Conservation (phyloP, 805 yeast genomes). For the Hyphopichia homilentoma region DNA sequence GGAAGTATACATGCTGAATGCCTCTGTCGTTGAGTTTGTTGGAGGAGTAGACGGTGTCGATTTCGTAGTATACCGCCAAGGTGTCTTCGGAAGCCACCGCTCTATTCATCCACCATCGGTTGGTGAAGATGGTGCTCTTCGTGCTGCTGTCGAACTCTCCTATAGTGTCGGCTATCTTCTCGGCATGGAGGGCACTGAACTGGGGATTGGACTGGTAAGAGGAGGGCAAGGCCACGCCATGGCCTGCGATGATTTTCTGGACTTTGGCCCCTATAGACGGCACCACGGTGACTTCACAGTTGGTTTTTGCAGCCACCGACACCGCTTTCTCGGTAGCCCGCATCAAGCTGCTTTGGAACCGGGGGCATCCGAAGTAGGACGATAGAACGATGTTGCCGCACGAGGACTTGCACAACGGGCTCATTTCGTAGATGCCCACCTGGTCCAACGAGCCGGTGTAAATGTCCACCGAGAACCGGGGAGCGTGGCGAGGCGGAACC, state of each 20-base stretch:
- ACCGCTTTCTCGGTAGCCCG: conserved; percentile 1
- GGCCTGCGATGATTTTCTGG: conserved; percentile 26
- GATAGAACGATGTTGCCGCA: conserved; percentile 28
- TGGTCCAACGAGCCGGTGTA: conserved; percentile 39
- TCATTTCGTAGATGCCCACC: conserved; percentile 43
- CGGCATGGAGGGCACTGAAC: conserved; percentile 16
- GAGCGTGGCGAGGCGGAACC: conserved; percentile 4
- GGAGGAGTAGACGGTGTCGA: conserved; percentile 24
- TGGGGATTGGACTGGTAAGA: conserved; percentile 21
- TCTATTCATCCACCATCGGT: conserved; percentile 30
- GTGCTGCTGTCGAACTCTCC: conserved; percentile 28
- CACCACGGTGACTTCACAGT: conserved; percentile 19
- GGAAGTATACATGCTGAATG: conserved; percentile 24
- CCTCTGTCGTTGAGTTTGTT: conserved; percentile 11
- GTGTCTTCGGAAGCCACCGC: conserved; percentile 16
- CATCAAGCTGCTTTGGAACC: conserved; percentile 17
- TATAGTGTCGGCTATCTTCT: conserved; percentile 30
- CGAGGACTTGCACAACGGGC: conserved; percentile 24
- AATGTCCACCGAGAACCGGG: conserved; percentile 28
- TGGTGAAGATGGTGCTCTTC: conserved; percentile 32
- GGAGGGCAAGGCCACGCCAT: conserved; percentile 32
- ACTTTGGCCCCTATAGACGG: conserved; percentile 33
- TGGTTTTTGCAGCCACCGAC: conserved; percentile 3
- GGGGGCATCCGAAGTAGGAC: conserved; percentile 24
- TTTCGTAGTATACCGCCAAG: conserved; percentile 29